Evolutionary conservation across 352 stramenopile species (phyloP).

Genomic region (Phytophthora podocarpi): DNA sequence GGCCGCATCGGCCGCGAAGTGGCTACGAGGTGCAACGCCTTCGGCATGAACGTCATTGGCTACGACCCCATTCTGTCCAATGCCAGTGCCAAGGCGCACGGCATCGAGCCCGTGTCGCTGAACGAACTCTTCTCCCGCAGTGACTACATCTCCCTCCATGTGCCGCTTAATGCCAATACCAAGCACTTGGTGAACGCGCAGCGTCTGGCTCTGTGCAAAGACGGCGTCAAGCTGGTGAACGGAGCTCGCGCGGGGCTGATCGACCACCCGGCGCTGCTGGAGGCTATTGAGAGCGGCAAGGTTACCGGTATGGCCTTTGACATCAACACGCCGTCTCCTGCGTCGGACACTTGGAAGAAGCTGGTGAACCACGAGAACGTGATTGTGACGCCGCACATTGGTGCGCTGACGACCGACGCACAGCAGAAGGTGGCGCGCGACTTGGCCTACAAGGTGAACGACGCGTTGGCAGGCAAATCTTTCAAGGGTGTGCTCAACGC

Average conservation of each 20-base stretch:
- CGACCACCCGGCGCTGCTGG: constrained; percentile 90
- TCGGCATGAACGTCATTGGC: constrained; percentile 95
- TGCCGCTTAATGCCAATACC: constrained; percentile 95
- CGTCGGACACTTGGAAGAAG: constrained; percentile 58
- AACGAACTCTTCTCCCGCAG: constrained; percentile 89
- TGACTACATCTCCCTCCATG: constrained; percentile 97
- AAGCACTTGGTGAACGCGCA: constrained; percentile 89
- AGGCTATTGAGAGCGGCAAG: constrained; percentile 83
- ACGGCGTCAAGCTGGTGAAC: constrained; percentile 94
- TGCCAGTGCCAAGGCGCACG: constrained; percentile 71
- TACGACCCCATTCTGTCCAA: constrained; percentile 94
- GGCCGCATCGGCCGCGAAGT: constrained; percentile 94
- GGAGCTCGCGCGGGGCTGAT: constrained; percentile 94
- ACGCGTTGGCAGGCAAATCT: constrained; percentile 91
- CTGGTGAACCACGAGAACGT: constrained; percentile 92
- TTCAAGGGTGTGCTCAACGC: constrained; percentile 96
- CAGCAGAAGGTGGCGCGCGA: constrained; percentile 93
- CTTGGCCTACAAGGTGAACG: constrained; percentile 91
- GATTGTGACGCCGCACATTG: constrained; percentile 95
- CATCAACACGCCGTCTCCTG: constrained; percentile 57
- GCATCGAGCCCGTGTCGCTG: constrained; percentile 86
- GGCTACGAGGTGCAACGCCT: constrained; percentile 89
- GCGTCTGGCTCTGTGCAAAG: constrained; percentile 89
- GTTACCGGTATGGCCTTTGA: constrained; percentile 80
- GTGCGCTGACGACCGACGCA: constrained; percentile 93